Percentiles rank a stretch among this genome's conserved stretches.
These are phyloP conservation scores for Daldinia loculata DNA, from an alignment of 495 filamentous ascomycete genomes.

Conservation along the genomic window DNA sequence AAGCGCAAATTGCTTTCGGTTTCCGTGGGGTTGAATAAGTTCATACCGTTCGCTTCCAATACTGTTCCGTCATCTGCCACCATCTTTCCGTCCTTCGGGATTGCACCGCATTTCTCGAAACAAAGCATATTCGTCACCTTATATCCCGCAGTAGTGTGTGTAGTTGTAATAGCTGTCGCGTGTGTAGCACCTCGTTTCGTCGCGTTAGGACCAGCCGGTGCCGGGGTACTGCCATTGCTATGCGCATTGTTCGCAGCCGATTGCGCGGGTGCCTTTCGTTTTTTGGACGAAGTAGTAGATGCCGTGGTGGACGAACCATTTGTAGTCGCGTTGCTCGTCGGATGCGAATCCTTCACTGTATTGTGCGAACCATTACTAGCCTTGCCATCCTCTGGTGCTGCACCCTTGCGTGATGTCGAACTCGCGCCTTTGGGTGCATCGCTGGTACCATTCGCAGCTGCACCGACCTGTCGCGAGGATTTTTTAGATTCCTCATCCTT, in stretches of 20 bases:
- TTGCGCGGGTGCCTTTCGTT: constrained; percentile 73
- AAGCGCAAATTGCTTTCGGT: constrained; percentile 6
- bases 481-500: constrained; percentile 60
- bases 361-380: constrained; percentile 47
- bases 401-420: constrained; percentile 56
- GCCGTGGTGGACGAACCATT: constrained; percentile 65
- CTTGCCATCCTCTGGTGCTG: constrained; percentile 58
- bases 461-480: constrained; percentile 52
- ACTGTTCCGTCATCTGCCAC: constrained; percentile 90
- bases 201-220: constrained; percentile 55
- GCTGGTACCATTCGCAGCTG: constrained; percentile 42
- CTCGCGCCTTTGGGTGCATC: constrained; percentile 46
- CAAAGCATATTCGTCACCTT: constrained; percentile 81
- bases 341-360: constrained; percentile 41
- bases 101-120: constrained; percentile 75
- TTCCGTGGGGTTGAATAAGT: constrained; percentile 1
- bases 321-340: constrained; percentile 46
- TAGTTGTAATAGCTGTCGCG: constrained; percentile 17
- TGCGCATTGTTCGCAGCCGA: constrained; percentile 45
- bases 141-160: constrained; percentile 44
- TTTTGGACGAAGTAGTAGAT: constrained; percentile 64
- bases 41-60: constrained; percentile 85
- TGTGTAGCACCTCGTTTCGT: constrained; percentile 28
- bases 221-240: constrained; percentile 55
- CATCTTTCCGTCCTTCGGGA: constrained; percentile 79